Evolutionary conservation across 148 eudicot species (phyloP), one percentile per base, ranked within the genome.

Genomic region (Vaccinium vitisidaea): DNA sequence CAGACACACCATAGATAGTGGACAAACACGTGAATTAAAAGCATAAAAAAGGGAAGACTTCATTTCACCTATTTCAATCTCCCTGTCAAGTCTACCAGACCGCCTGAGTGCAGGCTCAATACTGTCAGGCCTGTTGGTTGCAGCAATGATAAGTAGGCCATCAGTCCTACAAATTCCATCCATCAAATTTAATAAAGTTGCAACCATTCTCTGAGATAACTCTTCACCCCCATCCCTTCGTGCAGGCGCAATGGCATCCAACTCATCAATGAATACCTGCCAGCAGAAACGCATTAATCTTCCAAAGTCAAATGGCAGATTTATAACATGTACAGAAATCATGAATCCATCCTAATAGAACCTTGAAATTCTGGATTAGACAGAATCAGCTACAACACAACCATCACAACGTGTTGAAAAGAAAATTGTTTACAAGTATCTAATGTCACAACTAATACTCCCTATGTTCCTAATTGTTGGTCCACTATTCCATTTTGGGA

Each of bases 181-280:
- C 98, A 97, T 97, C 85, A 94, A 87, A 90, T 91, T 92, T 77
- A 95, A 88, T 86, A 97, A 87, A 27, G 99, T 93, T 49, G 98
- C 98, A 82, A 97, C 99, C 92, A 97, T 90, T 83, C 98, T 94
- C 83, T 92, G 97, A 55, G 97, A 94, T 67, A 97, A 90, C 78
- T 94, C 99, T 81, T 94, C 97, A 84, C 98, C 94, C 75, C 98
- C 99, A 54, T 96, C 97, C 83, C 92, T 94, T 77, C 98, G 90
- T 36, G 98, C 95, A 80, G 98, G 99, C 48, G 98, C 99, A 85
- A 96, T 95, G 67, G 99, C 95, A 93, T 96, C 98, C 88, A 96
- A 91, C 86, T 95, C 99, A 87, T 96, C 99, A 76, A 96, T 93
- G 87, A 96, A 95, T 43, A 96, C 91, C 99, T 96, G 85, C 79